A percentile compares a stretch with the other conserved stretches of the same genome.
phyloP scores from a whole-genome alignment of 768 basidiomycete genomes.

The Hypsizygus marmoreus region DNA sequence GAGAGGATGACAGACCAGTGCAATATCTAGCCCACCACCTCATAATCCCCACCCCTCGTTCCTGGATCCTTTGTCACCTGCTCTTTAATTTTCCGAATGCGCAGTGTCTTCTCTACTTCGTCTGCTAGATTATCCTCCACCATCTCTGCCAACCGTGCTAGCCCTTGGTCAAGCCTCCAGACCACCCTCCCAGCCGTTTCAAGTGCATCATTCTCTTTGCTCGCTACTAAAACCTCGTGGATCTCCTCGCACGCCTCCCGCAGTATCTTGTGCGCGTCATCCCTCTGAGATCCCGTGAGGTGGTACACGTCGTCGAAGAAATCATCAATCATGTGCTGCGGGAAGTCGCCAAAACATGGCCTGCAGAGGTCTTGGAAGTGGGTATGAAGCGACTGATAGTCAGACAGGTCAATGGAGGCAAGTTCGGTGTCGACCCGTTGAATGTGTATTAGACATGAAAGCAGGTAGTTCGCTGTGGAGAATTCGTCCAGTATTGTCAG shows the following conservation, averaged over 20 bases:
- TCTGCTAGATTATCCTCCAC: constrained; percentile 22
- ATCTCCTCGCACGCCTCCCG: constrained; percentile 27
- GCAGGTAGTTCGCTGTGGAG: constrained; percentile 26
- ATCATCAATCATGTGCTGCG: constrained; percentile 15
- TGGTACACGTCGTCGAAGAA: constrained; percentile 10
- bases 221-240: constrained; percentile 25
- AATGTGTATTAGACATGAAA: constrained; percentile 30
- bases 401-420: constrained; percentile 24
- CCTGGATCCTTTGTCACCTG: constrained; percentile 27
- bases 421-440: constrained; percentile 31
- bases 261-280: constrained; percentile 28
- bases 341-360: constrained; percentile 23
- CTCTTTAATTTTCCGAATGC: constrained; percentile 25
- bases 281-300: constrained; percentile 15
- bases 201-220: constrained; percentile 21
- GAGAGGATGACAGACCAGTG: too few species aligned
- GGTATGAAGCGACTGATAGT: constrained; percentile 18
- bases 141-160: constrained; percentile 22
- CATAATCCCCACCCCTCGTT: constrained; percentile 27
- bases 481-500: constrained; percentile 28
- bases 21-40: constrained; percentile 26
- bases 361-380: constrained; percentile 30
- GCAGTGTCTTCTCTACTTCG: constrained; percentile 24
- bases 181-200: constrained; percentile 24
- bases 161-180: constrained; percentile 17